phyloP scores from a whole-genome alignment of 1,284 basidiomycete genomes.

The Ceratobasidium sp. region DNA sequence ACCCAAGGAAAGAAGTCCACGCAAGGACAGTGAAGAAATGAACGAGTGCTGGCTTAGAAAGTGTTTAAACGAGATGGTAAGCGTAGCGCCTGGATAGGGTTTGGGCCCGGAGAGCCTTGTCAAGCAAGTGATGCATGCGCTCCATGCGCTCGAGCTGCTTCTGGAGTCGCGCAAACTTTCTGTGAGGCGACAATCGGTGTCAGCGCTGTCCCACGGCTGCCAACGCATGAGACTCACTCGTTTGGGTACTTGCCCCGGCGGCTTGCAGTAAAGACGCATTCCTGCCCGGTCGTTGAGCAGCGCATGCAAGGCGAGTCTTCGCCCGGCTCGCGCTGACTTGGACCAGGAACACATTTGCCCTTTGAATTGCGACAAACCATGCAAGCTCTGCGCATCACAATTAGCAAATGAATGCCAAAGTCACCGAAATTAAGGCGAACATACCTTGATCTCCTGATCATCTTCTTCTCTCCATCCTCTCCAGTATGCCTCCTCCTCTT shows the following conservation, averaged over 20 bases:
- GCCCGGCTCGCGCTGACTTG: constrained; percentile 5
- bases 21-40: neutral
- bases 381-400: constrained; percentile 21
- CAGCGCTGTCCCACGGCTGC: neutral
- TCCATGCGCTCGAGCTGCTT: constrained; percentile 20
- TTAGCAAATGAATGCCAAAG: neutral
- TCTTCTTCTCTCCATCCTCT: constrained; percentile 15
- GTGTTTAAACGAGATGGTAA: neutral
- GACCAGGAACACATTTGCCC: constrained; percentile 37
- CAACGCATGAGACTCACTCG: constrained; percentile 20
- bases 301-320: constrained; percentile 21
- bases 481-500: constrained; percentile 7
- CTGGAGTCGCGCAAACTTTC: constrained; percentile 27
- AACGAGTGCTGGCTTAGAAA: neutral
- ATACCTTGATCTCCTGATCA: constrained; percentile 12
- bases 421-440: constrained; percentile 3
- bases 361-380: constrained; percentile 22
- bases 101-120: neutral
- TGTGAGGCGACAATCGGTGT: neutral
- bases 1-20: neutral
- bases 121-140: constrained; percentile 5
- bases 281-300: neutral
- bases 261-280: constrained; percentile 8
- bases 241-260: constrained; percentile 28
- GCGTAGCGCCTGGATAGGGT: neutral